A percentile compares a stretch with the other conserved stretches of the same genome.
Evolutionary conservation across 208 protist genomes (phyloP).

Genomic region (Crithidia brevicula): DNA sequence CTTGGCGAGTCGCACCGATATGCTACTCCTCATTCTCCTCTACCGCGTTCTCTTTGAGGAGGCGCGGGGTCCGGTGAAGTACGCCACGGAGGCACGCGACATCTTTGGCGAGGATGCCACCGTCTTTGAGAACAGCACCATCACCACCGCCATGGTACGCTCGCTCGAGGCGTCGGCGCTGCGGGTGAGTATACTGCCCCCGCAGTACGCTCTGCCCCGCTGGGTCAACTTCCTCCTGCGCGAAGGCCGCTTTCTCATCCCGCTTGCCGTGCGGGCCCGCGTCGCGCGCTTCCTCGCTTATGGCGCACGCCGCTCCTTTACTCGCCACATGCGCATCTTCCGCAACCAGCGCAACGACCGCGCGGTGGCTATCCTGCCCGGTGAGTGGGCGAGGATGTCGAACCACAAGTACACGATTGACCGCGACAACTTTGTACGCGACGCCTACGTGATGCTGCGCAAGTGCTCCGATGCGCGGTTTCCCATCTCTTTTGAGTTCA

Average conservation of each 20-base stretch:
- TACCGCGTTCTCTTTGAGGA: conserved; percentile 41
- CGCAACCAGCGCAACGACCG: conserved; percentile 52
- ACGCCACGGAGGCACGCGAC: conserved; percentile 23
- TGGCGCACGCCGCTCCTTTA: conserved; percentile 73
- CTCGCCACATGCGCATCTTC: conserved; percentile 61
- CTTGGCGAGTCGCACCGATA: conserved; percentile 52
- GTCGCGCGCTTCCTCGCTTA: conserved; percentile 82
- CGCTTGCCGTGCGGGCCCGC: conserved; percentile 50
- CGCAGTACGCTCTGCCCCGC: conserved; percentile 70
- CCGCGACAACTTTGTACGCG: conserved; percentile 59
- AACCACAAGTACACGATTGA: conserved; percentile 88
- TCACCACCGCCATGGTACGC: conserved; percentile 65
- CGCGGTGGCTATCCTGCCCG: conserved; percentile 42
- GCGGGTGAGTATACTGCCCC: conserved; percentile 76
- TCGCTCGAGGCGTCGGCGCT: conserved; percentile 79
- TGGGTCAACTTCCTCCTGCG: conserved; percentile 84
- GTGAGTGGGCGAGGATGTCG: conserved; percentile 70
- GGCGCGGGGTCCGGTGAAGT: conserved; percentile 10
- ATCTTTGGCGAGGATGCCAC: conserved; percentile 30
- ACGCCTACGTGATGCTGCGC: conserved; percentile 68
- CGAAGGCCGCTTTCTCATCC: conserved; percentile 77
- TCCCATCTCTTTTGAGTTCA: conserved; percentile 89
- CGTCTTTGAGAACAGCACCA: conserved; percentile 56
- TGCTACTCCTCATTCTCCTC: conserved; percentile 80
- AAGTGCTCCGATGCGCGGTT: conserved; percentile 70